These are phyloP conservation scores for Aureobasidium musti DNA, from an alignment of 2,329 filamentous ascomycete species.

Conservation along the genomic window DNA sequence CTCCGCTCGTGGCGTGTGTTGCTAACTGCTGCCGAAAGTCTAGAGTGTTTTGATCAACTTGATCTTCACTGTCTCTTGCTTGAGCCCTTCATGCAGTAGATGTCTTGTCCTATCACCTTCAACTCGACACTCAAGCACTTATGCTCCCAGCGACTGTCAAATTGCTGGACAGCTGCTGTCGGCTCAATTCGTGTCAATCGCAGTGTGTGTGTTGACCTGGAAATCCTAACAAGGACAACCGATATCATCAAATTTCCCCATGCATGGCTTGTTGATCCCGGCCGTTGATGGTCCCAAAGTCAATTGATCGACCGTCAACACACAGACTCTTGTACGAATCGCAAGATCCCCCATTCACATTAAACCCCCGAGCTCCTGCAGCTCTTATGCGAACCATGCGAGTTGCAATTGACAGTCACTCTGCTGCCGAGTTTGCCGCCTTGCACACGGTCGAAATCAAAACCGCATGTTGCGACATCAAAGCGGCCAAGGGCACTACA, in stretches of 20 bases:
- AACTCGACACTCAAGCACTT: background rate
- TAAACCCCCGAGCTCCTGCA: slow-evolving; percentile 4
- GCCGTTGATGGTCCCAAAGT: slow-evolving; percentile 2
- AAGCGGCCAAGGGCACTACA: slow-evolving; percentile 4
- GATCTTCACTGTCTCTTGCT: background rate
- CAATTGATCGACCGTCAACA: slow-evolving; percentile 23
- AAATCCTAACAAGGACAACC: background rate
- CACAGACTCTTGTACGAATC: slow-evolving; percentile 11
- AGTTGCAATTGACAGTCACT: background rate
- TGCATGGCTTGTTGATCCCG: slow-evolving; percentile 14
- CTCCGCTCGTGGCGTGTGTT: slow-evolving; percentile 17
- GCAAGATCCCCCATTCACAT: background rate
- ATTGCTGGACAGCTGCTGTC: background rate
- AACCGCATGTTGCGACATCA: background rate
- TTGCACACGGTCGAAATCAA: background rate
- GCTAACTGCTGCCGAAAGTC: slow-evolving; percentile 22
- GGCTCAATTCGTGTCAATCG: background rate
- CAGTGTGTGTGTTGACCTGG: background rate
- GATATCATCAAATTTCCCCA: slow-evolving; percentile 26
- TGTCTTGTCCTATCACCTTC: background rate
- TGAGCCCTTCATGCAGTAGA: background rate
- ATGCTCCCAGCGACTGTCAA: background rate
- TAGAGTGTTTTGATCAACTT: too few species aligned
- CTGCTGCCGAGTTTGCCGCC: slow-evolving; percentile 6
- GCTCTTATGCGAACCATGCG: slow-evolving; percentile 14